Base-by-base conservation (phyloP, 2,329 filamentous ascomycete species). In the Aureobasidium sp. region DNA sequence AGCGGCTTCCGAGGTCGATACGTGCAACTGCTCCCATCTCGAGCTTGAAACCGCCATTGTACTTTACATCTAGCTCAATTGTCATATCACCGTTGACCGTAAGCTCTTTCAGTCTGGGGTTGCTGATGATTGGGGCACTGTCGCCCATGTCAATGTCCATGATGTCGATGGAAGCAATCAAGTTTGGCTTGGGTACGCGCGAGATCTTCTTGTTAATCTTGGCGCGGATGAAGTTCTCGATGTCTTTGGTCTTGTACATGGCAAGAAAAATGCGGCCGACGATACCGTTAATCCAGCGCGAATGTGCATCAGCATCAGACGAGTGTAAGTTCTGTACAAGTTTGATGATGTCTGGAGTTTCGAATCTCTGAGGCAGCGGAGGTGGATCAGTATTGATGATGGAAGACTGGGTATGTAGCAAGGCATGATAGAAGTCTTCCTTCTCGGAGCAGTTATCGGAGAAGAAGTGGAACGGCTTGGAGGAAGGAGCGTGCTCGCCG, bases 151-250 rank as follows among this genome's bases (percentile, higher is more conserved):
- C 85, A 59, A 99, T 91, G 58, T 85, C 86, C 66, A 87, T 87
- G 48, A 97, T 83, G n/a, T 83, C 82, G 62, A 99, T 87, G 66
- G 88, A 87, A 21, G 90, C 91, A 62, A 99, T 86, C 69, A 97
- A 96, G 2, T 87, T 87, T 0, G 94, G 94, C 67, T 92, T 92
- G 68, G 95, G 94, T 30, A 96, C 93, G 37, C 94, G 85, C 1
- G 92, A 87, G 61, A 99, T 96, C 78, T 99, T 99, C 76, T 96
- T 97, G 27, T 90, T 91, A 65, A 99, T 88, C 75, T 96, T 97
- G 62, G 85, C 84, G 63, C 87, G 83, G 57, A 99, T 85, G 61
- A 90, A 84, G 48, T 87, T 82, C 71, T 96, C 89, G 16, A 97
- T 76, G 63, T 95, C 86, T 9, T 85, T 80, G 0, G 93, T 97